Evolutionary conservation across 495 filamentous ascomycete genomes (phyloP).

Genomic region (Hypomontagnella submonticulosa): DNA sequence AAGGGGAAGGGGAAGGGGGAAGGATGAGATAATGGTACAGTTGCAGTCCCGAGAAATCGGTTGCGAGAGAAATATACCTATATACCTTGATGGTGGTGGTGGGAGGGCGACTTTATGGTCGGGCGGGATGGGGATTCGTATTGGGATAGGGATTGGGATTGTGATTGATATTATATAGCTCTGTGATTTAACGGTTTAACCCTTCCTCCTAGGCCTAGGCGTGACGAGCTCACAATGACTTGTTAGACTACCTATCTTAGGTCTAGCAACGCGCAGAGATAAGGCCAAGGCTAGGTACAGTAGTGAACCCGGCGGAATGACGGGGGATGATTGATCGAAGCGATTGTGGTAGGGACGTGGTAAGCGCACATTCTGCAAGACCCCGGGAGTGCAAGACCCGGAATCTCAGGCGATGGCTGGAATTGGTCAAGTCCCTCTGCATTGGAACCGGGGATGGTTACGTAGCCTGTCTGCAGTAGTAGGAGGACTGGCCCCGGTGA

Average conservation of each 20-base stretch:
- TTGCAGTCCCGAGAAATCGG: conserved; percentile 38
- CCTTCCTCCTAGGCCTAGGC: conserved; percentile 8
- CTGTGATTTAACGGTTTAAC: conserved; percentile 26
- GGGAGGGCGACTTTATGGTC: conserved; percentile 31
- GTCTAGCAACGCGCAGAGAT: conserved; percentile 31
- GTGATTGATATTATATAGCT: conserved; percentile 45
- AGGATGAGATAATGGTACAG: conserved; percentile 38
- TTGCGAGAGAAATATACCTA: conserved; percentile 30
- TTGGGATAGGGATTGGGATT: conserved; percentile 7
- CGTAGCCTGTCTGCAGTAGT: conserved; percentile 18
- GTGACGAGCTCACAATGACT: conserved; percentile 29
- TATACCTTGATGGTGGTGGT: conserved; percentile 20
- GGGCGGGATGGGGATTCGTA: conserved; percentile 1
- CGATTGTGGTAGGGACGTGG: neutral
- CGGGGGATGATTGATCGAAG: conserved; percentile 23
- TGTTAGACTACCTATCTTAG: conserved; percentile 20
- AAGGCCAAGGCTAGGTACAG: conserved; percentile 36
- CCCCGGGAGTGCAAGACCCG: conserved; percentile 32
- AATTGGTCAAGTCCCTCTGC: conserved; percentile 41
- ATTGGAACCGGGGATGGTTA: conserved; percentile 36
- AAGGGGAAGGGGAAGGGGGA: conserved; percentile 18
- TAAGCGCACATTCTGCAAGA: conserved; percentile 37
- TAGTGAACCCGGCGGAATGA: conserved; percentile 24
- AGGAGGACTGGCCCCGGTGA: conserved; percentile 18
- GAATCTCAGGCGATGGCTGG: conserved; percentile 26